phyloP scores from a whole-genome alignment of 2,329 filamentous ascomycete species.

The Penicillium sp. region DNA sequence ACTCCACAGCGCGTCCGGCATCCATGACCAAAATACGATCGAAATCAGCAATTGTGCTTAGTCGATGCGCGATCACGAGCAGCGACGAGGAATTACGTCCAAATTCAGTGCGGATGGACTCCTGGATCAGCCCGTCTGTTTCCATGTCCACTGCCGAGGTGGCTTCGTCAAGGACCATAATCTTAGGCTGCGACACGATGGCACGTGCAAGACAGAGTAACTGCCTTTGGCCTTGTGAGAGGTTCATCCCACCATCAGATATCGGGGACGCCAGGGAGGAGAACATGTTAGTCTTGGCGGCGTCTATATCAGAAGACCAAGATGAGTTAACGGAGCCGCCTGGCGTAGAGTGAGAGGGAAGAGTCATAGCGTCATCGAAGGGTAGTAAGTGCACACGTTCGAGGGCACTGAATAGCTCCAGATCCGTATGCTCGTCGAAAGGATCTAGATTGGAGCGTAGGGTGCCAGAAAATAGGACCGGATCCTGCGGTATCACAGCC shows the following conservation, averaged over 20 bases:
- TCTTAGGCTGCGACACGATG: slow-evolving; percentile 48
- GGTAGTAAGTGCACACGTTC: slow-evolving; percentile 40
- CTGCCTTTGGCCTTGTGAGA: slow-evolving; percentile 79
- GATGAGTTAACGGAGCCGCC: too few relatives aligned
- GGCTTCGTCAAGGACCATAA: slow-evolving; percentile 96
- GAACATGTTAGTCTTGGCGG: neutral
- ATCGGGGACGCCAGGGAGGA: slow-evolving; percentile 66
- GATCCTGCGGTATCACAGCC: slow-evolving; percentile 47
- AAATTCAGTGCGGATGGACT: slow-evolving; percentile 50
- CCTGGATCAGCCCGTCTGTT: slow-evolving; percentile 94
- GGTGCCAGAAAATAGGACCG: slow-evolving; percentile 45
- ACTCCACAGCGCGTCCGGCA: neutral
- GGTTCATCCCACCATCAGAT: slow-evolving; percentile 93
- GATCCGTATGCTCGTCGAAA: slow-evolving; percentile 45
- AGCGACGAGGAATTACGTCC: slow-evolving; percentile 38
- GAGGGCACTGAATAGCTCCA: slow-evolving; percentile 48
- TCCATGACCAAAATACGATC: slow-evolving; percentile 98
- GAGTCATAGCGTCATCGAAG: too few relatives aligned
- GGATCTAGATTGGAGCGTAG: slow-evolving; percentile 47
- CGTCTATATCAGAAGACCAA: slow-evolving; percentile 42
- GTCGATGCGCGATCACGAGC: slow-evolving; percentile 84
- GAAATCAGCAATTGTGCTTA: slow-evolving; percentile 90
- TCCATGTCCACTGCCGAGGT: slow-evolving; percentile 93
- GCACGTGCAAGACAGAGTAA: too few relatives aligned
- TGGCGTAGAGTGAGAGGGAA: too few relatives aligned